Evolutionary conservation across 345 rosid genomes (phyloP).

Genomic region (Pistacia vera): DNA sequence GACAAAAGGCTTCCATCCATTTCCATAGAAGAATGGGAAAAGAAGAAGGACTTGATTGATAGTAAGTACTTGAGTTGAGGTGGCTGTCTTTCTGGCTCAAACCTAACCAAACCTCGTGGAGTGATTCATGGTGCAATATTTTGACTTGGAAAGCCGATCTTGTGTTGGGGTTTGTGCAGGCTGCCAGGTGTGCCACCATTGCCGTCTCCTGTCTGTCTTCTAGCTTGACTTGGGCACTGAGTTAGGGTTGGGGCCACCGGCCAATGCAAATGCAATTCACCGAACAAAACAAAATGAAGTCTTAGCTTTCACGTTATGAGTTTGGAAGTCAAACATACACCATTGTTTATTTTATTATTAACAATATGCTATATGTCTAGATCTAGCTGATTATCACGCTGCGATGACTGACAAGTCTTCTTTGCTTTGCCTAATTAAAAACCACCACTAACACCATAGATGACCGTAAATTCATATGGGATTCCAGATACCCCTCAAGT

Average conservation of each 20-base stretch:
- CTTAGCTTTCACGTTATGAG: background rate
- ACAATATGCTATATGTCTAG: no score
- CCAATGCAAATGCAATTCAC: background rate
- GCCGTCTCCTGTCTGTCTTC: background rate
- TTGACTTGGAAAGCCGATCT: background rate
- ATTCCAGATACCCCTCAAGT: no score
- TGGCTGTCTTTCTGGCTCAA: background rate
- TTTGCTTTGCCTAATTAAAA: background rate
- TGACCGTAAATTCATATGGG: no score
- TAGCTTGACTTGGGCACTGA: background rate
- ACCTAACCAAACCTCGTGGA: constrained; percentile 28
- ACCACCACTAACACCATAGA: background rate
- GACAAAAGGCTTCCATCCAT: background rate
- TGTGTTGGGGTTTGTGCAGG: constrained; percentile 11
- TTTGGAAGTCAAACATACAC: background rate
- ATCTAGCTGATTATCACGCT: no score
- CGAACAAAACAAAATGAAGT: no score
- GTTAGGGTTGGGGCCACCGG: background rate
- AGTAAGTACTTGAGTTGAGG: no score
- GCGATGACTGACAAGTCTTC: background rate
- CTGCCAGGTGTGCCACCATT: background rate
- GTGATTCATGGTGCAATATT: constrained; percentile 23
- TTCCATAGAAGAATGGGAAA: background rate
- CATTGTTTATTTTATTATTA: no score
- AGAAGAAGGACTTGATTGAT: background rate